A percentile compares a stretch with the other conserved stretches of the same genome.
These are phyloP conservation scores for Prunus campanulata DNA, from an alignment of 306 rosid genomes.

Conservation along the genomic window DNA sequence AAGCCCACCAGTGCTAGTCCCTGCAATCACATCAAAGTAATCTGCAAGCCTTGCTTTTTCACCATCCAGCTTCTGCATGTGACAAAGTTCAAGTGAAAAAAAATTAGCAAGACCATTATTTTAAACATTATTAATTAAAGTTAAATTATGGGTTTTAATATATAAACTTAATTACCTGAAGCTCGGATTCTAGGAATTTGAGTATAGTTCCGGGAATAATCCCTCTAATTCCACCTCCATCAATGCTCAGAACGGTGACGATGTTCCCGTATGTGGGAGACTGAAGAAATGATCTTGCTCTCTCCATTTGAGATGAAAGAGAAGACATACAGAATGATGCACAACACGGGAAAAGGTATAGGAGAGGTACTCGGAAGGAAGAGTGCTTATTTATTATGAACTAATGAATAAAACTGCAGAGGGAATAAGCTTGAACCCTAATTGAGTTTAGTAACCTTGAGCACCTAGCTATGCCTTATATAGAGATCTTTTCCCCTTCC, in stretches of 20 bases:
- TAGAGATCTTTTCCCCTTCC: slow-evolving; percentile 1
- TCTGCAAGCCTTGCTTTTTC: slow-evolving; percentile 9
- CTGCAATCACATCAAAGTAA: slow-evolving; percentile 37
- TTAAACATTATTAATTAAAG: slow-evolving; percentile 17
- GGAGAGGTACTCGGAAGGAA: neutral
- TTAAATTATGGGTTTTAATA: neutral
- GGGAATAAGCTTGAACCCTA: neutral
- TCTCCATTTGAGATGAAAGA: slow-evolving; percentile 19
- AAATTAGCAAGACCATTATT: slow-evolving; percentile 9
- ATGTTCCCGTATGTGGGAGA: slow-evolving; percentile 64
- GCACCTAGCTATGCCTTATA: neutral
- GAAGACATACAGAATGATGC: neutral
- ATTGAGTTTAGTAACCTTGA: neutral
- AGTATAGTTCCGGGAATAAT: slow-evolving; percentile 62
- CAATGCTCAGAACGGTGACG: slow-evolving; percentile 63
- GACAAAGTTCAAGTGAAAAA: too few relatives aligned
- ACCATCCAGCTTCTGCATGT: too few relatives aligned
- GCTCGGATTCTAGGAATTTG: slow-evolving; percentile 54
- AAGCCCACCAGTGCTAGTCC: slow-evolving; percentile 48
- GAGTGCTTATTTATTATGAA: neutral
- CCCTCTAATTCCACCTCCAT: slow-evolving; percentile 72
- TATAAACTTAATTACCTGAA: slow-evolving; percentile 43
- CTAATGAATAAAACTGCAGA: neutral
- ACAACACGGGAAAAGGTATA: neutral
- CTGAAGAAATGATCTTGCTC: slow-evolving; percentile 18